phyloP scores from a whole-genome alignment of 2,329 filamentous ascomycete species.

The Aspergillus sp. region DNA sequence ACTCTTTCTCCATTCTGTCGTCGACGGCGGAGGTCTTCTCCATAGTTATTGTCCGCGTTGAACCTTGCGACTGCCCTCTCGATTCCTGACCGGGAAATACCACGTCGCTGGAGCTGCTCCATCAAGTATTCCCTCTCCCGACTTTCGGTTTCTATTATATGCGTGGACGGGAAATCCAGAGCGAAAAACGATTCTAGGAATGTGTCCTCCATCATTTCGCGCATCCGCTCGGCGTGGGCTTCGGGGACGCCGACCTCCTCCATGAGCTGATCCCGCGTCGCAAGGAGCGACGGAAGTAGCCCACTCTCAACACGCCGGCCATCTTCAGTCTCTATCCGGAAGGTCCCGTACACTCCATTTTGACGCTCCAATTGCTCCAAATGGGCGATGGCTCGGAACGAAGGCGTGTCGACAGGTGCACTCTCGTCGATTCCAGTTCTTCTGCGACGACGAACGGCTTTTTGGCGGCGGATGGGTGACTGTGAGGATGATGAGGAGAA shows the following conservation, averaged over 20 bases:
- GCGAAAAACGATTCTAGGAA: slow-evolving; percentile 45
- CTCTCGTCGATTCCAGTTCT: slow-evolving; percentile 27
- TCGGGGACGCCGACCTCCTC: slow-evolving; percentile 38
- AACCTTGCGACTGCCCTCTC: slow-evolving; percentile 38
- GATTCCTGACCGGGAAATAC: slow-evolving; percentile 39
- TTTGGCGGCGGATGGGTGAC: slow-evolving; percentile 37
- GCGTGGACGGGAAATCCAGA: slow-evolving; percentile 39
- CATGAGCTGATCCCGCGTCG: slow-evolving; percentile 43
- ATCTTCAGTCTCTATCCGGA: slow-evolving; percentile 44
- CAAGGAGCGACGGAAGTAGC: slow-evolving; percentile 43
- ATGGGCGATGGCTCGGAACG: slow-evolving; percentile 38
- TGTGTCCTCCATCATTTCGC: slow-evolving; percentile 45
- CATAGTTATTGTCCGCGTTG: slow-evolving; percentile 41
- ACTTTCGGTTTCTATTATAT: slow-evolving; percentile 33
- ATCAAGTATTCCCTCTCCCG: slow-evolving; percentile 38
- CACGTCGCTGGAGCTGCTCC: slow-evolving; percentile 39
- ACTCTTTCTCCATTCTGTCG: slow-evolving; percentile 41
- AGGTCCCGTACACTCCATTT: slow-evolving; percentile 43
- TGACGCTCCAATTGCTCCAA: slow-evolving; percentile 41
- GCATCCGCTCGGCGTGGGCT: slow-evolving; percentile 42
- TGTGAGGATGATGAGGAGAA: slow-evolving; percentile 25
- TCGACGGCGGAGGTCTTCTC: slow-evolving; percentile 38
- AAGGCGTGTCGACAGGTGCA: slow-evolving; percentile 31
- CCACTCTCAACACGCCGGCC: slow-evolving; percentile 42
- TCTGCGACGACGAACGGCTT: slow-evolving; percentile 39